Evolutionary conservation across 116 monocot species (phyloP).

Genomic region (Cymodocea nodosa): DNA sequence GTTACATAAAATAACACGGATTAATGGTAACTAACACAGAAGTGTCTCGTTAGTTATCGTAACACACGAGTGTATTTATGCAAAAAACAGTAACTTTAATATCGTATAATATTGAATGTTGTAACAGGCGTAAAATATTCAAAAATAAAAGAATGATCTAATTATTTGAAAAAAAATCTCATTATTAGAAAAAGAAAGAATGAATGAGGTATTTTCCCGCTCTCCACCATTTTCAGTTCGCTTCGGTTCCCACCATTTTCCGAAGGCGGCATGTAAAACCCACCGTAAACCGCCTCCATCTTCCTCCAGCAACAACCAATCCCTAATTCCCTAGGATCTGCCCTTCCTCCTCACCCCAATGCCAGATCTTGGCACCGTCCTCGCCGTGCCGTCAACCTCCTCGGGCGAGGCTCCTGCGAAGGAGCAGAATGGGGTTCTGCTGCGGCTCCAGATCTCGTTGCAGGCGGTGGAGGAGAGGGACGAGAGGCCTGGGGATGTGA

Average conservation of each 20-base stretch:
- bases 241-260: neutral
- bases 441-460: conserved; percentile 13
- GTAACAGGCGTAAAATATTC: no score
- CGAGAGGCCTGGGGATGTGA: neutral
- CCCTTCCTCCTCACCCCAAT: conserved; percentile 5
- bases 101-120: no score
- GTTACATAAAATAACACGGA: no score
- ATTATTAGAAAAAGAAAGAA: no score
- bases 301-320: neutral
- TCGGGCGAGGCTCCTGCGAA: neutral
- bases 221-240: conserved; percentile 4
- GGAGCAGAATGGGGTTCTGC: conserved; percentile 1
- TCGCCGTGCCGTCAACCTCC: conserved; percentile 5
- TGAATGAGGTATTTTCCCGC: neutral
- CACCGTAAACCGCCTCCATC: neutral
- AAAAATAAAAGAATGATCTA: no score
- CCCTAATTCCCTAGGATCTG: neutral
- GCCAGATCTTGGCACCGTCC: conserved; percentile 27
- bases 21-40: no score
- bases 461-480: conserved; percentile 4
- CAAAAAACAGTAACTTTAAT: no score
- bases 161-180: no score
- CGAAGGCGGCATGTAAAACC: neutral
- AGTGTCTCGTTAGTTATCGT: no score
- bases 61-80: no score